phyloP scores from a whole-genome alignment of 179 eudicot species.

The Vitellaria paradoxa region DNA sequence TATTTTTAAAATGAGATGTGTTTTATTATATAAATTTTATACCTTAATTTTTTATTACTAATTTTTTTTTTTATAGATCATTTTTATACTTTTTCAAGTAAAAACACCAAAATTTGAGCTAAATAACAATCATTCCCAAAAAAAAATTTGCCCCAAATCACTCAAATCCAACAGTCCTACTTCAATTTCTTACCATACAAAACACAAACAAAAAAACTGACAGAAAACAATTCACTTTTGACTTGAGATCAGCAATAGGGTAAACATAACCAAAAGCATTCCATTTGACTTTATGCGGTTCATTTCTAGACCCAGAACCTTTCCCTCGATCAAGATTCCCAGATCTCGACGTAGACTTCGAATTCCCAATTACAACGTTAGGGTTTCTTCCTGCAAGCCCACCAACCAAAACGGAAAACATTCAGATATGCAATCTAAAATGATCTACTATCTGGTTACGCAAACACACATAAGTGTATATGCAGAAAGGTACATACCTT shows the following conservation, averaged over 20 bases:
- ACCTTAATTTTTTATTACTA: too few species aligned
- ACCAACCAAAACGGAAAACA: slow-evolving; percentile 11
- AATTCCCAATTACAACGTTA: slow-evolving; percentile 28
- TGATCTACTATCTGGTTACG: background rate
- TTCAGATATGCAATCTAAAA: background rate
- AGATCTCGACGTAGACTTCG: slow-evolving; percentile 36
- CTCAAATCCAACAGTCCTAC: too few species aligned
- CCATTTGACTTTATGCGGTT: slow-evolving; percentile 24
- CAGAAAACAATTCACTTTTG: too few species aligned
- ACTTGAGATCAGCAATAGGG: slow-evolving; percentile 25
- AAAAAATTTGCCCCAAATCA: too few species aligned
- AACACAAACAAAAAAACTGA: too few species aligned
- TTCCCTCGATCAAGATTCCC: slow-evolving; percentile 27
- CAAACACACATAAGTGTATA: background rate
- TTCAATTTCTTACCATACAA: too few species aligned
- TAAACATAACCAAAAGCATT: slow-evolving; percentile 49
- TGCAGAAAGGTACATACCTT: background rate
- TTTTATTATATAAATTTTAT: too few species aligned
- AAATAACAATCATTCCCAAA: too few species aligned
- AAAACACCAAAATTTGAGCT: too few species aligned
- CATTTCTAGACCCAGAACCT: slow-evolving; percentile 19
- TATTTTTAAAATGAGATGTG: too few species aligned
- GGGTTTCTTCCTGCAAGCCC: slow-evolving; percentile 40
- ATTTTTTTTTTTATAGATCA: too few species aligned
- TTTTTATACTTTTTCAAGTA: too few species aligned